Base-by-base conservation (phyloP, 768 basidiomycete genomes). In the Mrakia hoshinonis region DNA sequence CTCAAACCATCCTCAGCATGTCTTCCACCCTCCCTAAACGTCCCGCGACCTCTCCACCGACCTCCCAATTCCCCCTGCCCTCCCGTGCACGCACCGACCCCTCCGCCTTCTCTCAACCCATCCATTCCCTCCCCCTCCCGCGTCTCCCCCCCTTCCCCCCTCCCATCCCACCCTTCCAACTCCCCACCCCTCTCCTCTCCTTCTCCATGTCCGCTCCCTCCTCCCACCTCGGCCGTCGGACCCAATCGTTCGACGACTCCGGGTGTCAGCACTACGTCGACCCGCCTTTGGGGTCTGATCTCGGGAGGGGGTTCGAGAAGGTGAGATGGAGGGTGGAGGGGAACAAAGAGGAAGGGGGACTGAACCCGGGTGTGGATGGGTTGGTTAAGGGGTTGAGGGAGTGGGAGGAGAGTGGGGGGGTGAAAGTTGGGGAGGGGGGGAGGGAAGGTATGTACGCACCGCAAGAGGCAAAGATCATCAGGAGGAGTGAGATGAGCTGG, bases 311-410 rank as follows among this genome's bases (percentile, higher is more conserved):
- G 2, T 80, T 78, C 63, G 78, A 77, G 20, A 62, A 69, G 29
- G 51, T 73, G 49, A 51, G 75, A 13, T 79, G 79, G 74, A 68
- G 79, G 61, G 76, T 78, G 65, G 77, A 78, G 48, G 70, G 73
- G 47, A 64, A 76, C 29, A 75, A 77, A 49, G 79, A 78, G 64
- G 78, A 79, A n/a, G 67, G 55, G 43, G 63, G 79, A 72, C 68
- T 78, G 60, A 76, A 78, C 64, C 76, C 79, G 63, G 78, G 79
- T 70, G 60, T 80, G 39, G 78, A 79, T 73, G 79, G 80, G 38
- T 60, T 80, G 12, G 51, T 55, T n/a, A 20, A 31, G 39, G 49
- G 36, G 77, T 76, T 72, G 75, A 76, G 69, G 74, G 75, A 52
- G 62, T 78, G 62, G 65, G 39, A 74, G 39, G 69, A 74, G 9